phyloP scores from a whole-genome alignment of 208 protist genomes.

The Angomonas ambiguus region DNA sequence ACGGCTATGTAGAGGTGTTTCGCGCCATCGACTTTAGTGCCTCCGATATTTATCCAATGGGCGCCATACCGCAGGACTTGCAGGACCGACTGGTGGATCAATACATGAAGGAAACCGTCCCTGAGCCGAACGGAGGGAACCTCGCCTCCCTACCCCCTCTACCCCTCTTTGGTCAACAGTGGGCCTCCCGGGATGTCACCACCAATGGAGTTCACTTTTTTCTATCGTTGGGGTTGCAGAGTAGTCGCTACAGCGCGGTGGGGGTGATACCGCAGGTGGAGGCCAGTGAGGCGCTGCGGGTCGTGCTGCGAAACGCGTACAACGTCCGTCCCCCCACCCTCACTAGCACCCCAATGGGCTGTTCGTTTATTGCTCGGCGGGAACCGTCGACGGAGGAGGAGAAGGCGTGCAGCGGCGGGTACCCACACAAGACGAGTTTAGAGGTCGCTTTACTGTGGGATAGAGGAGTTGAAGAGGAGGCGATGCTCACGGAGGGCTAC shows the following conservation, averaged over 20 bases:
- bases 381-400: background rate
- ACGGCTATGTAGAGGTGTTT: constrained; percentile 65
- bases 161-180: constrained; percentile 27
- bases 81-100: constrained; percentile 5
- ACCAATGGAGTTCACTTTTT: constrained; percentile 52
- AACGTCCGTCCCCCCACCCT: constrained; percentile 38
- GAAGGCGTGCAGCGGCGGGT: background rate
- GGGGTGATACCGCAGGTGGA: constrained; percentile 36
- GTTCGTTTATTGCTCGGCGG: constrained; percentile 20
- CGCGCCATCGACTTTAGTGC: constrained; percentile 20
- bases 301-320: constrained; percentile 44
- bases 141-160: constrained; percentile 7
- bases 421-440: background rate
- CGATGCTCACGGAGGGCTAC: constrained; percentile 37
- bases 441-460: constrained; percentile 50
- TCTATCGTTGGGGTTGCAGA: constrained; percentile 37
- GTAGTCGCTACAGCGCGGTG: constrained; percentile 41
- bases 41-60: constrained; percentile 24
- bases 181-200: constrained; percentile 20
- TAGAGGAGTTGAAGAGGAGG: constrained; percentile 53
- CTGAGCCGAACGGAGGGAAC: background rate
- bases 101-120: constrained; percentile 5
- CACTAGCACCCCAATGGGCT: constrained; percentile 47
- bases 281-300: constrained; percentile 16
- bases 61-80: constrained; percentile 23